These are phyloP conservation scores for Calonectria pseudoturangicola DNA, from an alignment of 2,329 filamentous ascomycete genomes.

Conservation along the genomic window DNA sequence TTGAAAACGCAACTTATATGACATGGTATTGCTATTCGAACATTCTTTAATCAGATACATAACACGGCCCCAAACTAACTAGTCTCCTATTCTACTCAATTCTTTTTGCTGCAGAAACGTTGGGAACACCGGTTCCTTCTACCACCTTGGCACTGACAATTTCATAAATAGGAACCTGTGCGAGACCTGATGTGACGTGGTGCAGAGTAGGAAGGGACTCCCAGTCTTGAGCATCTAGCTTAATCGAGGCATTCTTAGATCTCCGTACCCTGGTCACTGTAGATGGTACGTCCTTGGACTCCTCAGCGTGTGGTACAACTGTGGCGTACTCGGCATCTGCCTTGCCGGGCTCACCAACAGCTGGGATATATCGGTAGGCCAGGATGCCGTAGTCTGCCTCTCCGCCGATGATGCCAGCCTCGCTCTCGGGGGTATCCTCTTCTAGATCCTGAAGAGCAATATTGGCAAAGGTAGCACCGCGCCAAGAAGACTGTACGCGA, in stretches of 20 bases:
- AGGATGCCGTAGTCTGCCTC: slow-evolving; percentile 68
- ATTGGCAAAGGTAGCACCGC: slow-evolving; percentile 40
- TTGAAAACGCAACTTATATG: slow-evolving; percentile 1
- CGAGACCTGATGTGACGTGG: slow-evolving; percentile 39
- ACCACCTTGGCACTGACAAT: slow-evolving; percentile 40
- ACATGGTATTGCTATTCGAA: slow-evolving; percentile 24
- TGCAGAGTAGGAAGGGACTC: slow-evolving; percentile 40
- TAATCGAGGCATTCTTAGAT: slow-evolving; percentile 30
- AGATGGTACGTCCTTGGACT: slow-evolving; percentile 41
- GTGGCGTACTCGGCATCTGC: slow-evolving; percentile 73
- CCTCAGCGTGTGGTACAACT: slow-evolving; percentile 61
- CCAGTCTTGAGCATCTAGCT: slow-evolving; percentile 37
- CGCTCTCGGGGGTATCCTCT: slow-evolving; percentile 31
- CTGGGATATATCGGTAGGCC: slow-evolving; percentile 75
- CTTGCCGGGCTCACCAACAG: slow-evolving; percentile 69
- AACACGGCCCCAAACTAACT: background rate
- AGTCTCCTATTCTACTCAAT: slow-evolving; percentile 31
- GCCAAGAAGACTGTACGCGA: slow-evolving; percentile 40
- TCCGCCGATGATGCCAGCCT: slow-evolving; percentile 39
- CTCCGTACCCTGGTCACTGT: slow-evolving; percentile 55
- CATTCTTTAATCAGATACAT: slow-evolving; percentile 21
- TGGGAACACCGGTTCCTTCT: slow-evolving; percentile 37
- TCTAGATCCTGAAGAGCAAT: slow-evolving; percentile 32
- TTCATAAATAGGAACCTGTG: slow-evolving; percentile 35
- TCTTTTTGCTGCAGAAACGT: slow-evolving; percentile 30